These are phyloP conservation scores for Penicillium sp. DNA, from an alignment of 2,329 filamentous ascomycete species.

Conservation along the genomic window DNA sequence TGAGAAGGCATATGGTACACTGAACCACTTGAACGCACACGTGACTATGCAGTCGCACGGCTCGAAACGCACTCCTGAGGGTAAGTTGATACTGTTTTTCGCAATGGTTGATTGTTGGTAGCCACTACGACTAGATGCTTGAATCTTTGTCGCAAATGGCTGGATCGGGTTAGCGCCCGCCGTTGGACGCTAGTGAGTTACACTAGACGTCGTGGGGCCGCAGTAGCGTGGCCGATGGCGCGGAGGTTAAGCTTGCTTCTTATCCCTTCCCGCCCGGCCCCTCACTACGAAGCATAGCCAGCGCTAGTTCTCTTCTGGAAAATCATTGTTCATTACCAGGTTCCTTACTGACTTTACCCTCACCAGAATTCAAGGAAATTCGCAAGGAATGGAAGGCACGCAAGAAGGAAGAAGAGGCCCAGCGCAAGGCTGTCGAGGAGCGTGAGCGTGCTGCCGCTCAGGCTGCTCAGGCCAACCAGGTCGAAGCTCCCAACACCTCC, in stretches of 20 bases:
- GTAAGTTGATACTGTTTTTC: conserved; percentile 53
- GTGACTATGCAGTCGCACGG: conserved; percentile 99
- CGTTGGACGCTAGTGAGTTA: conserved; percentile 45
- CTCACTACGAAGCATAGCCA: background rate
- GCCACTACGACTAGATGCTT: conserved; percentile 13
- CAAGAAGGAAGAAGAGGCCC: conserved; percentile 96
- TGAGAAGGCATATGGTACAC: conserved; percentile 95
- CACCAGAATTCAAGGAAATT: conserved; percentile 93
- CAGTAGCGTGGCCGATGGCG: conserved; percentile 50
- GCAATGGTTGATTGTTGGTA: background rate
- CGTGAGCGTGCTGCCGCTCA: conserved; percentile 64
- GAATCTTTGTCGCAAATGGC: conserved; percentile 36
- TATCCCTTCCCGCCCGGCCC: conserved; percentile 20
- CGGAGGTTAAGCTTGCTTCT: conserved; percentile 44
- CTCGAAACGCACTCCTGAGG: conserved; percentile 91
- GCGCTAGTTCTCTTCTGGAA: background rate
- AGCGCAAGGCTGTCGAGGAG: conserved; percentile 87
- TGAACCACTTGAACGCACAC: conserved; percentile 96
- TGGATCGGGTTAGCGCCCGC: conserved; percentile 40
- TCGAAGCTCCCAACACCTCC: conserved; percentile 48
- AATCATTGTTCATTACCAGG: conserved; percentile 2
- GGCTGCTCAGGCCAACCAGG: conserved; percentile 41
- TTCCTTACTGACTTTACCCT: conserved; percentile 22
- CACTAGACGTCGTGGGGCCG: conserved; percentile 50
- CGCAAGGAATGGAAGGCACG: conserved; percentile 98